Evolutionary conservation across 345 rosid genomes (phyloP).

Genomic region (Raphanus raphanistrum): DNA sequence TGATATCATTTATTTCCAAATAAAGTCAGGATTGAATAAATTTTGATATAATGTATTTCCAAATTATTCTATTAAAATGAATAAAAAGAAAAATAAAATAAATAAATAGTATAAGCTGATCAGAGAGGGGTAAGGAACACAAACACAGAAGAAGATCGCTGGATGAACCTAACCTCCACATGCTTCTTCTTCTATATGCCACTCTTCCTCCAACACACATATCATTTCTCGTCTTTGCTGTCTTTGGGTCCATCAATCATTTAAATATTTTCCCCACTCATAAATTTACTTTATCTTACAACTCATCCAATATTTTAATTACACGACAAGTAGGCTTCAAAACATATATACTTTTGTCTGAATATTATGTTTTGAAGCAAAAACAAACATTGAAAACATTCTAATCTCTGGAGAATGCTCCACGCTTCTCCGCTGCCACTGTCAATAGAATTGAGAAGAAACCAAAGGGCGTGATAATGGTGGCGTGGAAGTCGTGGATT

Average conservation of each 20-base stretch:
- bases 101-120: neutral
- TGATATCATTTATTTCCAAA: conserved; percentile 8
- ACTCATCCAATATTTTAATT: neutral
- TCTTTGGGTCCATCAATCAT: conserved; percentile 40
- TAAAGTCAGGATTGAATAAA: neutral
- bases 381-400: neutral
- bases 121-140: neutral
- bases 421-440: neutral
- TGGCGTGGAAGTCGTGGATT: conserved; percentile 49
- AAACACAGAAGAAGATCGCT: conserved; percentile 34
- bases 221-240: conserved; percentile 31
- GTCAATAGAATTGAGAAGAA: neutral
- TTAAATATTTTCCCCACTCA: conserved; percentile 15
- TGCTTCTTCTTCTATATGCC: conserved; percentile 18
- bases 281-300: conserved; percentile 18
- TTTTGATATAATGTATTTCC: conserved; percentile 5
- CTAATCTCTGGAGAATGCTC: conserved; percentile 12
- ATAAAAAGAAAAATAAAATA: neutral
- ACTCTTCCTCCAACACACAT: conserved; percentile 28
- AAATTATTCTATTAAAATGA: neutral
- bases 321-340: neutral
- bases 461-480: conserved; percentile 27
- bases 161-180: conserved; percentile 34
- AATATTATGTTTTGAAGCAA: neutral
- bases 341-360: conserved; percentile 21